phyloP scores from a whole-genome alignment of 768 basidiomycete species.

The Pluteus cervinus region DNA sequence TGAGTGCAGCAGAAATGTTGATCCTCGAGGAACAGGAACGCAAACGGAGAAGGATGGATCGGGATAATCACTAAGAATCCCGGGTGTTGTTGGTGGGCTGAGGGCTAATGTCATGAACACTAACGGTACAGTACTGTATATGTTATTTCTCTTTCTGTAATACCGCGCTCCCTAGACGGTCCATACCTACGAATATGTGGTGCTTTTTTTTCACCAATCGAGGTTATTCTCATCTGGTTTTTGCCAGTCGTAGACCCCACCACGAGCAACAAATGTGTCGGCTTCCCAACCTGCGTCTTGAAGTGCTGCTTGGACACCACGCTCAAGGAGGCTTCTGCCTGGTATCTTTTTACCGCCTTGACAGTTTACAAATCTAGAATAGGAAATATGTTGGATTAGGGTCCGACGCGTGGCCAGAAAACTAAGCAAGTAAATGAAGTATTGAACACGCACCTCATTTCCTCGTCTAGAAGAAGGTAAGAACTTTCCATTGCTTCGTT shows the following conservation, averaged over 20 bases:
- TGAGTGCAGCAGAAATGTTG: constrained; percentile 81
- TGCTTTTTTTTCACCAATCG: too few relatives aligned
- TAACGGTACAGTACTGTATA: too few relatives aligned
- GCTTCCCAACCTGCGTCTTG: constrained; percentile 28
- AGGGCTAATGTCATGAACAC: too few relatives aligned
- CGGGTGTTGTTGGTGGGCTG: too few relatives aligned
- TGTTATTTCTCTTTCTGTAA: too few relatives aligned
- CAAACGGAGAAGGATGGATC: constrained; percentile 74
- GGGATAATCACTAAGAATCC: too few relatives aligned
- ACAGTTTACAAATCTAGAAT: constrained; percentile 24
- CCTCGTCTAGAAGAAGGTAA: constrained; percentile 29
- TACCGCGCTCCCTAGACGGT: too few relatives aligned
- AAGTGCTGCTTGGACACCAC: constrained; percentile 25
- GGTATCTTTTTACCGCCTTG: constrained; percentile 22
- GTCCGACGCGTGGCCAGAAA: too few relatives aligned
- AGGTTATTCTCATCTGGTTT: too few relatives aligned
- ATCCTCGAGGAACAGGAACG: constrained; percentile 90
- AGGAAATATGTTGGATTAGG: too few relatives aligned
- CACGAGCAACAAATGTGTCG: constrained; percentile 20
- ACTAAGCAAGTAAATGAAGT: neutral
- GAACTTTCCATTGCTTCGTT: constrained; percentile 33
- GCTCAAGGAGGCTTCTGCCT: constrained; percentile 24
- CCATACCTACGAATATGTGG: too few relatives aligned
- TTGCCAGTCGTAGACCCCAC: constrained; percentile 31
- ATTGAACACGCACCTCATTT: constrained; percentile 21